These are phyloP conservation scores for Eucalyptus erythrocorys DNA, from an alignment of 345 rosid species.

Conservation along the genomic window DNA sequence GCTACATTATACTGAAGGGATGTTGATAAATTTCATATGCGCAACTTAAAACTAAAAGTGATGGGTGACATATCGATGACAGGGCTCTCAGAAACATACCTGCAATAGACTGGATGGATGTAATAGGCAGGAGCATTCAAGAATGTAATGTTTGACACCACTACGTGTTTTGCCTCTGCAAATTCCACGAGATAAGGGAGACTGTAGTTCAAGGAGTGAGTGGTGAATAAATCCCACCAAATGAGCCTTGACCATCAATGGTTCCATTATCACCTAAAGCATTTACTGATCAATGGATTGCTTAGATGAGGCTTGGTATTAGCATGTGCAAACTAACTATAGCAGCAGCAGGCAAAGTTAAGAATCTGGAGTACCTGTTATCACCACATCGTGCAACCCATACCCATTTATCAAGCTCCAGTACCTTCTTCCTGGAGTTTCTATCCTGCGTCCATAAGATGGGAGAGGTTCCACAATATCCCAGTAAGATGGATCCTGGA, in stretches of 20 bases:
- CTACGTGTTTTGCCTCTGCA: conserved; percentile 31
- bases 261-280: conserved; percentile 77
- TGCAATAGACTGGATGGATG: conserved; percentile 91
- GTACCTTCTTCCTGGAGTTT: conserved; percentile 66
- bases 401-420: conserved; percentile 80
- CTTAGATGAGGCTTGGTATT: neutral
- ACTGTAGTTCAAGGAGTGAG: conserved; percentile 59
- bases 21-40: neutral
- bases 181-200: conserved; percentile 87
- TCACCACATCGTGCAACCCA: conserved; percentile 53
- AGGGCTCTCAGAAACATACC: conserved; percentile 14
- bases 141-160: conserved; percentile 73
- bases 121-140: conserved; percentile 65
- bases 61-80: neutral
- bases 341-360: neutral
- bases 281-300: neutral
- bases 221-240: conserved; percentile 82
- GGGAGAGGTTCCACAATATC: conserved; percentile 71
- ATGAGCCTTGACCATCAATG: conserved; percentile 79
- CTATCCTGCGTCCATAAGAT: conserved; percentile 76
- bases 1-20: conserved; percentile 19
- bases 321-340: neutral
- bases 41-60: neutral
- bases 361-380: conserved; percentile 39
- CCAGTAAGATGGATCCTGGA: conserved; percentile 75